Evolutionary conservation across 257 asterid genomes (phyloP).

Genomic region (Anisodus acutangulus): DNA sequence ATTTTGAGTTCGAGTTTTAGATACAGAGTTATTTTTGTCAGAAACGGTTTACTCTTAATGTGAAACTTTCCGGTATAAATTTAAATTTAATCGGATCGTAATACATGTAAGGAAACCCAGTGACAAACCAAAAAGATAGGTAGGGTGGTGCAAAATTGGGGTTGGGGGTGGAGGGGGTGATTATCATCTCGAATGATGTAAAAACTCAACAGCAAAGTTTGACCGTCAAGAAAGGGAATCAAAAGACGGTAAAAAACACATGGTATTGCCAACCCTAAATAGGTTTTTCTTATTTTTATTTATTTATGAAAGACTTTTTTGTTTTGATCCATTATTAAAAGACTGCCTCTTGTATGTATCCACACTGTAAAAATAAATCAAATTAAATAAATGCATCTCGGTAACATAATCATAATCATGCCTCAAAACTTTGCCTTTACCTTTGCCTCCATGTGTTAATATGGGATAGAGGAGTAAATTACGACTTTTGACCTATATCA

Average conservation of each 20-base stretch:
- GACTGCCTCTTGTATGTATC: constrained; percentile 34
- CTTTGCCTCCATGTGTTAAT: constrained; percentile 7
- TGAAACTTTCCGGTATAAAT: too few relatives aligned
- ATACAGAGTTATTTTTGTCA: too few relatives aligned
- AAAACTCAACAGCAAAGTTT: constrained; percentile 51
- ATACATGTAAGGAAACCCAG: too few relatives aligned
- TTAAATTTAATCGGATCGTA: too few relatives aligned
- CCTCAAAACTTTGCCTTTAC: constrained; percentile 35
- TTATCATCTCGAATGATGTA: constrained; percentile 54
- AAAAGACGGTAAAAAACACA: constrained; percentile 59
- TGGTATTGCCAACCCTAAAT: constrained; percentile 42
- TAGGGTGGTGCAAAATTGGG: background rate
- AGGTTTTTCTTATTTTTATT: background rate
- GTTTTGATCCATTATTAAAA: constrained; percentile 30
- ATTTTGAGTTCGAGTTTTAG: too few relatives aligned
- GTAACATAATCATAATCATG: constrained; percentile 52
- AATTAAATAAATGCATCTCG: constrained; percentile 38
- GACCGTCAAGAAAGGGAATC: constrained; percentile 68
- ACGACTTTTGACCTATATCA: constrained; percentile 39
- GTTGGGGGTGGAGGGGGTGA: too few relatives aligned
- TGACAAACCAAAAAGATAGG: background rate
- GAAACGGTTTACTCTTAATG: too few relatives aligned
- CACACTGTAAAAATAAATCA: constrained; percentile 31
- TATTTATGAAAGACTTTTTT: background rate
- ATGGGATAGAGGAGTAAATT: background rate